Conservation (phyloP, 2,329 filamentous ascomycete genomes). For the Taxawa tesnikishii region DNA sequence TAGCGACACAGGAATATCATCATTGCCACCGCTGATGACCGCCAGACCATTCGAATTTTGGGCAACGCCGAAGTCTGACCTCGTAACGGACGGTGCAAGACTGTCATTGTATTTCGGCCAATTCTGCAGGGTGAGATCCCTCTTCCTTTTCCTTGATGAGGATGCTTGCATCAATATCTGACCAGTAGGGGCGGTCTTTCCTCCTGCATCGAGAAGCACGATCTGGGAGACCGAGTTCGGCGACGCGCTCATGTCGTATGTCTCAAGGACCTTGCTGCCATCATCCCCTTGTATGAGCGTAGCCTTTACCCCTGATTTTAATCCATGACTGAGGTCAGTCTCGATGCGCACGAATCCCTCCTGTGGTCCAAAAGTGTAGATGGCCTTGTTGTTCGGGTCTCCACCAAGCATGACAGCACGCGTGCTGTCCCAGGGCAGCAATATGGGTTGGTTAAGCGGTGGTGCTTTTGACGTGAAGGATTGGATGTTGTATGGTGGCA, state of each 20-base stretch:
- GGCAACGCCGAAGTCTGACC: conserved; percentile 62
- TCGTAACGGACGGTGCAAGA: conserved; percentile 51
- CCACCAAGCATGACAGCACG: conserved; percentile 68
- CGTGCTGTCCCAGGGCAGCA: conserved; percentile 61
- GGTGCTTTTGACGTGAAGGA: conserved; percentile 49
- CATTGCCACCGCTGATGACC: conserved; percentile 66
- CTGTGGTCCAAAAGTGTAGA: conserved; percentile 59
- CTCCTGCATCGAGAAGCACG: conserved; percentile 51
- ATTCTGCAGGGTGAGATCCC: conserved; percentile 44
- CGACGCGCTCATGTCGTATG: conserved; percentile 60
- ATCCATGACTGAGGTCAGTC: conserved; percentile 43
- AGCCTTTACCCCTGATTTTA: conserved; percentile 25
- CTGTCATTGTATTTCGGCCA: conserved; percentile 74
- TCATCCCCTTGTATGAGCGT: conserved; percentile 60
- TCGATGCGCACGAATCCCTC: conserved; percentile 57
- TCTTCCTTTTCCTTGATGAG: conserved; percentile 27
- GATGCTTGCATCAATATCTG: conserved; percentile 29
- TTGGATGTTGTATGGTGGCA: conserved; percentile 49
- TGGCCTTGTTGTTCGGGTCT: conserved; percentile 47
- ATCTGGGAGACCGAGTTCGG: conserved; percentile 66
- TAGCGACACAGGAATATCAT: conserved; percentile 55
- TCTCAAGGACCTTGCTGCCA: conserved; percentile 64
- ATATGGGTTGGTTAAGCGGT: conserved; percentile 54
- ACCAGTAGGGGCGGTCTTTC: conserved; percentile 35
- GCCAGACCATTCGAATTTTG: conserved; percentile 53